Conservation (phyloP, 225 moss, liverwort and hornwort species). For the Thuidium tamariscinum region DNA sequence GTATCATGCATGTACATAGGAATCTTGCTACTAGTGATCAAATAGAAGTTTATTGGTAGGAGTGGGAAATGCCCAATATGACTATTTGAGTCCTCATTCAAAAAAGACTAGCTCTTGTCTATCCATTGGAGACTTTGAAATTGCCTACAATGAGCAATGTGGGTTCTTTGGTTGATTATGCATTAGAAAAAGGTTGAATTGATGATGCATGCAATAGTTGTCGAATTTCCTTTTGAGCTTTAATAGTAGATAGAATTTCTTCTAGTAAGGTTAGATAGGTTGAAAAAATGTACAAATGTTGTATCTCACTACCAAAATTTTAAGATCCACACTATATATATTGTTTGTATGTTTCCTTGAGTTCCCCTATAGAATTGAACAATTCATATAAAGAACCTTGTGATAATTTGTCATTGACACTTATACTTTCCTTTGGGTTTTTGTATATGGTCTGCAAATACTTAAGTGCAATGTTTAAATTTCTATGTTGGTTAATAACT, state of each 20-base stretch:
- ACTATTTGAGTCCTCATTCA: neutral
- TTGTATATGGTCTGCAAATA: neutral
- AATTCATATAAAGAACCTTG: too few relatives aligned
- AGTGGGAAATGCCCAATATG: neutral
- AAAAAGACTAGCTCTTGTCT: neutral
- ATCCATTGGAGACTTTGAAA: neutral
- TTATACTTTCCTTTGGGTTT: neutral
- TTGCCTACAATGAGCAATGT: neutral
- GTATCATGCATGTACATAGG: too few relatives aligned
- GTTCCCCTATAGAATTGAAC: too few relatives aligned
- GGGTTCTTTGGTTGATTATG: neutral
- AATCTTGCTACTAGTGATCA: neutral
- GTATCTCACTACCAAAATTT: neutral
- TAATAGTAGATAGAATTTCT: neutral
- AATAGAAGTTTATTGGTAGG: neutral
- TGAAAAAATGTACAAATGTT: neutral
- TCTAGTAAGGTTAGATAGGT: neutral
- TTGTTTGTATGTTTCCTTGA: neutral
- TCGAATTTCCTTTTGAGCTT: neutral
- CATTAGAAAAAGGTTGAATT: neutral
- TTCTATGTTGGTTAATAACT: neutral
- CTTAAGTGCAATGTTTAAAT: neutral
- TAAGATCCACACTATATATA: too few relatives aligned
- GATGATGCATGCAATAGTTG: neutral
- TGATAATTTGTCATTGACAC: neutral